These are phyloP conservation scores for Monilinia polystroma DNA, from an alignment of 2,329 filamentous ascomycete species.

Conservation along the genomic window DNA sequence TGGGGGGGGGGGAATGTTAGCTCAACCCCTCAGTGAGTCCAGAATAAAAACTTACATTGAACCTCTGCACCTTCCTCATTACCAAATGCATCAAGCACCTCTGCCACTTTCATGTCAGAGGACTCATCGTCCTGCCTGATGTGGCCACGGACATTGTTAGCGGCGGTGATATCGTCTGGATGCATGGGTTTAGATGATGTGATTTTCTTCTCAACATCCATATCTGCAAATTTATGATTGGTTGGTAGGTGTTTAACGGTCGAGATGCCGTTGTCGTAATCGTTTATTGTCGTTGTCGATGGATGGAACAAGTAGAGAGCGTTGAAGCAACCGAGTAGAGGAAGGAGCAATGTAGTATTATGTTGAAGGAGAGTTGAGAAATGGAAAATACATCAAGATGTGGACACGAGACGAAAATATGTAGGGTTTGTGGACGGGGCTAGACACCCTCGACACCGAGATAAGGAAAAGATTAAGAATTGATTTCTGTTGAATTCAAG, in stretches of 20 bases:
- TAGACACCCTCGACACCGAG: slow-evolving; percentile 11
- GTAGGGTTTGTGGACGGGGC: slow-evolving; percentile 10
- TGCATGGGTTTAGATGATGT: background rate
- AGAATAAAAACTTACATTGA: slow-evolving; percentile 23
- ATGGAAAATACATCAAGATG: background rate
- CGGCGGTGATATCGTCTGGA: slow-evolving; percentile 13
- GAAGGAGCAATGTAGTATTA: slow-evolving; percentile 5
- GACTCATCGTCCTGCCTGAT: slow-evolving; percentile 22
- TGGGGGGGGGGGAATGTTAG: background rate
- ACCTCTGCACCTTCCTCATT: slow-evolving; percentile 29
- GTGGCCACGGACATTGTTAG: slow-evolving; percentile 10
- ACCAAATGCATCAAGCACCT: slow-evolving; percentile 26
- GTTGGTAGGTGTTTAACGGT: background rate
- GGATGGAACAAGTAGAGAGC: background rate
- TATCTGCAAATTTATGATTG: slow-evolving; percentile 1
- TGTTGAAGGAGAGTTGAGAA: slow-evolving; percentile 6
- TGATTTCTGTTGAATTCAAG: slow-evolving; percentile 19
- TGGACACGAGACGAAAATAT: slow-evolving; percentile 17
- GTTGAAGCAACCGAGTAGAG: background rate
- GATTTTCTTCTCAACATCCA: background rate
- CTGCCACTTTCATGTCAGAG: slow-evolving; percentile 26
- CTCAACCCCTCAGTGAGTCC: background rate
- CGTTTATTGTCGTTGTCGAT: background rate
- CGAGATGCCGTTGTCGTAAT: background rate
- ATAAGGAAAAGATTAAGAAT: slow-evolving; percentile 22